Evolutionary conservation across 768 basidiomycete species (phyloP).

Genomic region (Wakefieldia striispora): DNA sequence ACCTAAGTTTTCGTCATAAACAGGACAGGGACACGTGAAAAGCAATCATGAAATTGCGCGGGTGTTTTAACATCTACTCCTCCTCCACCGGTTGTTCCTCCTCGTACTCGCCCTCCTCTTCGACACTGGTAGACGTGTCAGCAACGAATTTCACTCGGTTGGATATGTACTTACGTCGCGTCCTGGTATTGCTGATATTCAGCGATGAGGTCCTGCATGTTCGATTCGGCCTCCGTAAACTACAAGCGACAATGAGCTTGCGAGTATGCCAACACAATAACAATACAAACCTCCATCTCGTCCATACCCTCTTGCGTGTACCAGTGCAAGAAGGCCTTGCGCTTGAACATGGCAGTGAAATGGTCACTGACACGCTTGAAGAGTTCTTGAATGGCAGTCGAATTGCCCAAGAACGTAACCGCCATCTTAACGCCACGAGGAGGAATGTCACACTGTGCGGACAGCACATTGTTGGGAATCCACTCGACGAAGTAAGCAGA

Average conservation of each 20-base stretch:
- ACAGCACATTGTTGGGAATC: slow-evolving; percentile 99
- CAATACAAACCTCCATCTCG: slow-evolving; percentile 77
- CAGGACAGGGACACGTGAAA: slow-evolving; percentile 13
- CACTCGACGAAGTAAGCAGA: slow-evolving; percentile 98
- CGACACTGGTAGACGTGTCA: slow-evolving; percentile 50
- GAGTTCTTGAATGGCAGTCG: slow-evolving; percentile 94
- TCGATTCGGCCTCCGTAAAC: slow-evolving; percentile 98
- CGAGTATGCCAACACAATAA: not conserved
- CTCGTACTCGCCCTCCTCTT: slow-evolving; percentile 89
- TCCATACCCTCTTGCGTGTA: slow-evolving; percentile 99
- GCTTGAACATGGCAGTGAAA: slow-evolving; percentile 99
- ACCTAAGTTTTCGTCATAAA: slow-evolving; percentile 37
- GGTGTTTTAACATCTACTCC: slow-evolving; percentile 39
- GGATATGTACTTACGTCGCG: slow-evolving; percentile 67
- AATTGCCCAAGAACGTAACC: slow-evolving; percentile 97
- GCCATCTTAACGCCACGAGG: slow-evolving; percentile 96
- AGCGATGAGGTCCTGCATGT: slow-evolving; percentile 98
- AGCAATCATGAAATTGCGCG: slow-evolving; percentile 16
- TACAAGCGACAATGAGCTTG: slow-evolving; percentile 22
- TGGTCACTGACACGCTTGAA: slow-evolving; percentile 99
- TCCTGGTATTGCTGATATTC: slow-evolving; percentile 98
- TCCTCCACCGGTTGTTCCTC: slow-evolving; percentile 68
- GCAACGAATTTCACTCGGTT: slow-evolving; percentile 1
- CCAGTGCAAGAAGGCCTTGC: slow-evolving; percentile 99
- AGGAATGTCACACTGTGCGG: slow-evolving; percentile 97